A percentile compares a stretch with the other conserved stretches of the same genome.
Evolutionary conservation across 495 filamentous ascomycete genomes (phyloP).

Genomic region (Talaromyces trachyspermus): DNA sequence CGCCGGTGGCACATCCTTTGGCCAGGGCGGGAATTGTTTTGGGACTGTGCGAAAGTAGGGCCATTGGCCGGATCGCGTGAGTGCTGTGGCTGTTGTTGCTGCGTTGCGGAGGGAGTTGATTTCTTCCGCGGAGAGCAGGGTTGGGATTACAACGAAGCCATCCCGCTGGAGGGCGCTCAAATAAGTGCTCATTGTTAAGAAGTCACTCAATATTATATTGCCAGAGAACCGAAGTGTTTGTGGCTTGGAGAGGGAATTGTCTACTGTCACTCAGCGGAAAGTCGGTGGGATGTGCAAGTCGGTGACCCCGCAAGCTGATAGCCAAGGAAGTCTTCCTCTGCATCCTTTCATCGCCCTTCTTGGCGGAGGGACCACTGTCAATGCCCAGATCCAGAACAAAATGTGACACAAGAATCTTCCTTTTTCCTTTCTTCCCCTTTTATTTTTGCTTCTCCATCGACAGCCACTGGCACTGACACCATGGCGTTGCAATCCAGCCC

Average conservation of each 20-base stretch:
- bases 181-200: slow-evolving; percentile 13
- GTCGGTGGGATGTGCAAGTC: no score
- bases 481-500: slow-evolving; percentile 24
- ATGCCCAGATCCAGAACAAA: not conserved
- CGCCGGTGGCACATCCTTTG: slow-evolving; percentile 37
- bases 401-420: not conserved
- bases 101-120: slow-evolving; percentile 47
- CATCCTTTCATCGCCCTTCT: not conserved
- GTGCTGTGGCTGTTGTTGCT: slow-evolving; percentile 41
- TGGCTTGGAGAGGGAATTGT: no score
- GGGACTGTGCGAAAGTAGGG: slow-evolving; percentile 73
- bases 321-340: no score
- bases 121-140: slow-evolving; percentile 40
- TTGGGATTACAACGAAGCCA: slow-evolving; percentile 42
- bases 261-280: no score
- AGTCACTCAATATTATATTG: not conserved
- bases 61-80: slow-evolving; percentile 59
- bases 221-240: not conserved
- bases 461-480: no score
- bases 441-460: no score
- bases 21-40: slow-evolving; percentile 84
- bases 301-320: no score
- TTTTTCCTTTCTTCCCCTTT: slow-evolving; percentile 4
- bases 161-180: slow-evolving; percentile 37
- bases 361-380: slow-evolving; percentile 1